Percentiles rank a stretch among this genome's conserved stretches.
These are phyloP conservation scores for Rhizopogon vulgaris DNA, from an alignment of 768 basidiomycete genomes.

Conservation along the genomic window DNA sequence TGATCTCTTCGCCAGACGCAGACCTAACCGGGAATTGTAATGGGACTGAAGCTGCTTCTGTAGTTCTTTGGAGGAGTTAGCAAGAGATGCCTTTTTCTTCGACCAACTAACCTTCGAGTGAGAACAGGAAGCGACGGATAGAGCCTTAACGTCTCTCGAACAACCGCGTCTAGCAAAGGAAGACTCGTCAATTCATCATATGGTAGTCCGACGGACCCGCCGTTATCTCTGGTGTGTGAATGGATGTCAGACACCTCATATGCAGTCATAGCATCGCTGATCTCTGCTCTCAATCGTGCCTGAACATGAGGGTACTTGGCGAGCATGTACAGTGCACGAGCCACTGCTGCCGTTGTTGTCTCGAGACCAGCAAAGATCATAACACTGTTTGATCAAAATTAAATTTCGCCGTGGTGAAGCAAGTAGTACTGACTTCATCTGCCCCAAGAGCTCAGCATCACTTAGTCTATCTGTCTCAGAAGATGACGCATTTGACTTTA, in stretches of 20 bases:
- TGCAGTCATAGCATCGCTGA: slow-evolving; percentile 15
- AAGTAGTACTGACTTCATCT: slow-evolving; percentile 17
- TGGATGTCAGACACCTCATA: no score
- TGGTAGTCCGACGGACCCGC: slow-evolving; percentile 26
- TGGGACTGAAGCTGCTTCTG: slow-evolving; percentile 33
- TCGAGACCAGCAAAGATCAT: slow-evolving; percentile 39
- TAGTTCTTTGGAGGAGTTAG: slow-evolving; percentile 19
- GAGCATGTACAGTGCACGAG: slow-evolving; percentile 30
- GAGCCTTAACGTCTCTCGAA: slow-evolving; percentile 35
- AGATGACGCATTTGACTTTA: slow-evolving; percentile 16
- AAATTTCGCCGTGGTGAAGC: no score
- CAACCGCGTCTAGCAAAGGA: slow-evolving; percentile 33
- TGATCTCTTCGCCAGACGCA: slow-evolving; percentile 11
- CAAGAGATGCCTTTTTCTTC: no score
- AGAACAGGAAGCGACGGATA: slow-evolving; percentile 33
- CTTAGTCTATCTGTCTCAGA: slow-evolving; percentile 14
- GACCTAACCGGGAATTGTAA: slow-evolving; percentile 17
- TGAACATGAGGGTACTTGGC: slow-evolving; percentile 32
- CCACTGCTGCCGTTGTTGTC: slow-evolving; percentile 36
- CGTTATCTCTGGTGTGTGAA: no score
- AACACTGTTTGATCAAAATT: slow-evolving; percentile 5
- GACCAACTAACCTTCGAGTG: slow-evolving; percentile 34
- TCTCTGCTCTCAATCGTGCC: slow-evolving; percentile 31
- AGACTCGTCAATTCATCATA: slow-evolving; percentile 33
- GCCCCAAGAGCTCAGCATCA: slow-evolving; percentile 20